Conservation (phyloP, 1,139 yeast genomes). For the Blastobotrys serpentis region DNA sequence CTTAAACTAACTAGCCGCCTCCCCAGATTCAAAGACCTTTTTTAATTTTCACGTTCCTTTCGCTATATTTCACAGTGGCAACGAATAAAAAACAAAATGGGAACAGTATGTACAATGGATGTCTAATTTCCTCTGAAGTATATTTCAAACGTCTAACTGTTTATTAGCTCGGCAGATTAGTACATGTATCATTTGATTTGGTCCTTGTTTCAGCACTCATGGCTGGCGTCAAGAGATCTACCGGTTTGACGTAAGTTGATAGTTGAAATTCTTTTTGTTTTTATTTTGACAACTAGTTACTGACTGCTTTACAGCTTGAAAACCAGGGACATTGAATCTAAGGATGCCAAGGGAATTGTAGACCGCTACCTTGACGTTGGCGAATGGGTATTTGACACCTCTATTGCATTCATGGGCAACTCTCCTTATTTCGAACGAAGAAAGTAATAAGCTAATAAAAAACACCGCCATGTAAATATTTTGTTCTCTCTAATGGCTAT, state of each 20-base stretch:
- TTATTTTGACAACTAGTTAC: too few relatives aligned
- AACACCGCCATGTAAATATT: neutral
- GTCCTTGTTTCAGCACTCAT: conserved; percentile 76
- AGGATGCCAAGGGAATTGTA: conserved; percentile 59
- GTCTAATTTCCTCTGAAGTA: too few relatives aligned
- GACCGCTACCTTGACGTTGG: conserved; percentile 75
- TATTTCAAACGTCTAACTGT: too few relatives aligned
- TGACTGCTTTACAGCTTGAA: conserved; percentile 33
- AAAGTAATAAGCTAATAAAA: conserved; percentile 6
- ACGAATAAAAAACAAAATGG: conserved; percentile 1
- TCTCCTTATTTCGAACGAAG: conserved; percentile 72
- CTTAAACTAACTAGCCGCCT: neutral
- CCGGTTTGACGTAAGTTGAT: conserved; percentile 68
- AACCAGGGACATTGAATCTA: conserved; percentile 39
- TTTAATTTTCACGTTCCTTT: neutral
- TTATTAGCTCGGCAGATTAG: conserved; percentile 34
- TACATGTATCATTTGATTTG: conserved; percentile 73
- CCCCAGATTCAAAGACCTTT: neutral
- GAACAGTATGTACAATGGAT: conserved; percentile 15
- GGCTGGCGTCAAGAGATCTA: conserved; percentile 85
- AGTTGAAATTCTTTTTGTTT: neutral
- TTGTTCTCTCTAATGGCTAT: too few relatives aligned
- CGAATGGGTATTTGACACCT: conserved; percentile 75
- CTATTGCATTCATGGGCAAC: conserved; percentile 68
- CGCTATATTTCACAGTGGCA: neutral